A percentile compares a stretch with the other conserved stretches of the same genome.
phyloP scores from a whole-genome alignment of 192 early-diverging fungal species.

The Coemansia sp. region DNA sequence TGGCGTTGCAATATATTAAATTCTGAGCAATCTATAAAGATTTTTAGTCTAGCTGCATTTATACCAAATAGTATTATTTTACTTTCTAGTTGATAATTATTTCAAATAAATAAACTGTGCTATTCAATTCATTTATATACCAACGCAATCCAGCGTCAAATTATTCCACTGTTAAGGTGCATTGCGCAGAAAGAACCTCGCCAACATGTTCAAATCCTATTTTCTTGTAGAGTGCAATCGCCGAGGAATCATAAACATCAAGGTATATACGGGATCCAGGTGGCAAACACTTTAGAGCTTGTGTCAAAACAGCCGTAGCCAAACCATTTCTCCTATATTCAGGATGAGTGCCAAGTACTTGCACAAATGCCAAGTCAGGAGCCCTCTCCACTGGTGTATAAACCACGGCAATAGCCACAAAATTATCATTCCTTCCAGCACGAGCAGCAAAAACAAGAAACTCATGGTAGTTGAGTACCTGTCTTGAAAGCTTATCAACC shows the following conservation, averaged over 20 bases:
- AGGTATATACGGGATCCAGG: constrained; percentile 1
- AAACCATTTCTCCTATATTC: background rate
- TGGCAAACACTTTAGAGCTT: background rate
- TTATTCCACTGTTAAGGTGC: background rate
- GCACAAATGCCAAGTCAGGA: constrained; percentile 4
- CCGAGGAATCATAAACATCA: background rate
- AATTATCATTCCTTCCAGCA: background rate
- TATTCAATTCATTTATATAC: too few relatives aligned
- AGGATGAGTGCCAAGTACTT: constrained; percentile 4
- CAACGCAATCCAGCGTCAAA: too few relatives aligned
- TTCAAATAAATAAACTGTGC: too few relatives aligned
- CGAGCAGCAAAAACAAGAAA: constrained; percentile 3
- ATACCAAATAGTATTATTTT: too few relatives aligned
- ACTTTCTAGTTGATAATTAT: too few relatives aligned
- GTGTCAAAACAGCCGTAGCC: background rate
- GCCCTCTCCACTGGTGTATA: constrained; percentile 18
- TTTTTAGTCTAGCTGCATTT: too few relatives aligned
- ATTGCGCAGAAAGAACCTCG: background rate
- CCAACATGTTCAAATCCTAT: constrained; percentile 2
- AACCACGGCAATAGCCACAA: constrained; percentile 19
- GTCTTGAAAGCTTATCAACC: constrained; percentile 17
- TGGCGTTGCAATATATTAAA: too few relatives aligned
- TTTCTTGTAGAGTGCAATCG: background rate
- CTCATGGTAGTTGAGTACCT: constrained; percentile 5
- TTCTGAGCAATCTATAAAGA: too few relatives aligned